Evolutionary conservation across 2,329 filamentous ascomycete genomes (phyloP).

Genomic region (Fusarium euwallaceae): DNA sequence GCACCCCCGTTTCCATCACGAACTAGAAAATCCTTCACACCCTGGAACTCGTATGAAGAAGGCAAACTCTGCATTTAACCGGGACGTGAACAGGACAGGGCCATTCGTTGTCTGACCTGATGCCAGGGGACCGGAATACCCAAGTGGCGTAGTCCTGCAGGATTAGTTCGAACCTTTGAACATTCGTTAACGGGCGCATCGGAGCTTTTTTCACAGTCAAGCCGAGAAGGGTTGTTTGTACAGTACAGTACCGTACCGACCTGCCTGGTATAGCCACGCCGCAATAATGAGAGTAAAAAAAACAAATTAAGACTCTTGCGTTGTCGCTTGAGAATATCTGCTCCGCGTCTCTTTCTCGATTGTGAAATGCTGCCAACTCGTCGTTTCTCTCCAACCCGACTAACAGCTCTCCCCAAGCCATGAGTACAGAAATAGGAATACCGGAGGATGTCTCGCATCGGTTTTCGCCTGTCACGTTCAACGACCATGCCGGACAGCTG

Average conservation of each 20-base stretch:
- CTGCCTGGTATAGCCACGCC: neutral
- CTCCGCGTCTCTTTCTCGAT: neutral
- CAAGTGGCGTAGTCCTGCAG: constrained; percentile 1
- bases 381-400: neutral
- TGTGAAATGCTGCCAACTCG: neutral
- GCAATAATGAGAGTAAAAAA: neutral
- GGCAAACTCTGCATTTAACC: neutral
- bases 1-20: neutral
- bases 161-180: constrained; percentile 2
- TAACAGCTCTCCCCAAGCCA: constrained; percentile 3
- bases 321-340: constrained; percentile 1
- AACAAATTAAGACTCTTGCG: constrained; percentile 16
- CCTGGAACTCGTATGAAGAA: neutral
- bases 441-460: constrained; percentile 2
- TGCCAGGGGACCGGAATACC: constrained; percentile 3
- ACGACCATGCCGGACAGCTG: constrained; percentile 38
- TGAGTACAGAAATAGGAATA: constrained; percentile 18
- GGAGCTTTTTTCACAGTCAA: neutral
- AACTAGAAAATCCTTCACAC: neutral
- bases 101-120: neutral
- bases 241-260: neutral
- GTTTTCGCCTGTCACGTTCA: constrained; percentile 30
- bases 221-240: neutral
- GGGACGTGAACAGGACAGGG: neutral
- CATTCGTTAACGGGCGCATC: neutral